A percentile compares a stretch with the other conserved stretches of the same genome.
phyloP scores from a whole-genome alignment of 495 filamentous ascomycete genomes.

The Neurospora sp. region DNA sequence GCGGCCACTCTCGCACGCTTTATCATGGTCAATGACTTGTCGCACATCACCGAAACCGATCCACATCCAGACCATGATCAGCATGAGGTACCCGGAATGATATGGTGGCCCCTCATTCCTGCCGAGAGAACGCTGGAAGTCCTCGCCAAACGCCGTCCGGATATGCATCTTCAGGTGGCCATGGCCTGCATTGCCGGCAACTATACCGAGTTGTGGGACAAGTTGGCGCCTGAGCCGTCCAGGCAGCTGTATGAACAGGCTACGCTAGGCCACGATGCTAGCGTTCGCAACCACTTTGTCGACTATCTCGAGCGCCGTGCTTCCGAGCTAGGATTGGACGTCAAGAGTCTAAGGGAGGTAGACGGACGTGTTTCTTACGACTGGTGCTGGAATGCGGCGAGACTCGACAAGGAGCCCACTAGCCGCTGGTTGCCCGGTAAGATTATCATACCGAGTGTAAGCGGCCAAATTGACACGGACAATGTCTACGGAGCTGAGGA shows the following conservation, averaged over 20 bases:
- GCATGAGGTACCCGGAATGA: not conserved
- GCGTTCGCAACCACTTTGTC: not conserved
- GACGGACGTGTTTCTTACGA: not conserved
- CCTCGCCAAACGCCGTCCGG: not conserved
- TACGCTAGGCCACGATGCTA: not conserved
- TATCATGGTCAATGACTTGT: not conserved
- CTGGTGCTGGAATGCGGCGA: not conserved
- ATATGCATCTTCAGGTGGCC: not conserved
- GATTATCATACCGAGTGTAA: not conserved
- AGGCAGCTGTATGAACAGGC: not conserved
- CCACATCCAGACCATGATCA: not conserved
- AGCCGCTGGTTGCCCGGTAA: not conserved
- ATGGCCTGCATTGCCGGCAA: not conserved
- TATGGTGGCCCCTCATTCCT: not conserved
- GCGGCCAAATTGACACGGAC: not conserved
- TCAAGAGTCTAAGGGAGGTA: not conserved
- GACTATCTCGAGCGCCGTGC: not conserved
- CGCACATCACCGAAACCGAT: not conserved
- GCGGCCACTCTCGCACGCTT: not conserved
- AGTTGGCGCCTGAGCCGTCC: not conserved
- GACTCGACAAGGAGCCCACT: not conserved
- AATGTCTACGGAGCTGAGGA: not conserved
- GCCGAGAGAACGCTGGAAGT: not conserved
- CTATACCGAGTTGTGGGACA: not conserved
- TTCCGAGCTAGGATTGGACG: not conserved